Base-by-base conservation (phyloP, 768 basidiomycete species). In the Suillus subaureus region DNA sequence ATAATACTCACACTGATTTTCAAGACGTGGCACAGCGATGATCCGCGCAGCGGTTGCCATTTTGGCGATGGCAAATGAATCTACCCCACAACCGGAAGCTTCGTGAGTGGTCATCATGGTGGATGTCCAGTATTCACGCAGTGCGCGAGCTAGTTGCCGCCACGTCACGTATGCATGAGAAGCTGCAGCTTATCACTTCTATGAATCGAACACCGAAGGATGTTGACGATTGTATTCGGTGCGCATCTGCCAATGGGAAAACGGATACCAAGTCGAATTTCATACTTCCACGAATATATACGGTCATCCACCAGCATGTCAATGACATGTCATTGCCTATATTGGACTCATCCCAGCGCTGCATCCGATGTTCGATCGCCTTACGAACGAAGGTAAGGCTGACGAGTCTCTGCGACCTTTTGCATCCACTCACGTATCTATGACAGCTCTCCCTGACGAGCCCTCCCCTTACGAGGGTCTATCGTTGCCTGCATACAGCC, bases 1-100 rank as follows among this genome's bases (percentile, higher is more conserved):
- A 52, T 11, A 52, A 31, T 52, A 52, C 52, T 31, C 31, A 52
- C 51, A 18, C 31, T 55, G 31, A n/a, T 55, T 11, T 33, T 21
- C 28, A 55, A 55, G 54, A 55, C 54, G 54, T 55, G 54, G 31
- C 52, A 54, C 11, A 21, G 26, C 52, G 31, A 54, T 54, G 18
- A 21, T 31, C 33, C 21, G 31, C 18, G 16, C 28, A 31, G 28
- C 28, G 18, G 16, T 31, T 54, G 4, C 52, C 49, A 26, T 51
- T 51, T 28, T 26, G 49, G 3, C 16, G 49, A 51, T 51, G 26
- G 49, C 6, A 51, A 15, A 26, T 51, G 49, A 26, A 26, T 26
- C 16, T 28, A 18, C 51, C 13, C 28, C 3, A 31, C 16, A 16
- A 16, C 15, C 26, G 15, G 28, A 52, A 28, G 11, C 28, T 54